Evolutionary conservation across 305 asterid species (phyloP).

Genomic region (Fraxinus nigra): DNA sequence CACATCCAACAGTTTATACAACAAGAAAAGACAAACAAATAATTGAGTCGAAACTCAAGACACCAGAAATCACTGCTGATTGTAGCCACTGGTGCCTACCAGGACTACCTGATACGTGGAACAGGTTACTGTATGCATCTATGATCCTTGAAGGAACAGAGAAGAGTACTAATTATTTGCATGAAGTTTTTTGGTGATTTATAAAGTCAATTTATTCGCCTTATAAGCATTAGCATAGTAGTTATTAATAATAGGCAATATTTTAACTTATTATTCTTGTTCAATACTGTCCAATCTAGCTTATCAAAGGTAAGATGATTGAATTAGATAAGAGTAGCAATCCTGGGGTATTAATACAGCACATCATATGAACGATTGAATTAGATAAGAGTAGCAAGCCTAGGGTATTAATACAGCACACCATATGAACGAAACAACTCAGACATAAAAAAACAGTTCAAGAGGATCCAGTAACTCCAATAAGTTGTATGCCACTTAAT

Average conservation of each 20-base stretch:
- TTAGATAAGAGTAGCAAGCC: not conserved
- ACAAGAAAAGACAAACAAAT: slow-evolving; percentile 7
- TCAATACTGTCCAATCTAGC: not conserved
- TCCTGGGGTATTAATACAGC: not conserved
- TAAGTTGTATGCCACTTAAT: not conserved
- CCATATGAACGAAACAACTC: not conserved
- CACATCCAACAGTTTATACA: slow-evolving; percentile 20
- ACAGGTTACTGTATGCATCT: slow-evolving; percentile 26
- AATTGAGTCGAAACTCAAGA: slow-evolving; percentile 16
- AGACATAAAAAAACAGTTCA: not conserved
- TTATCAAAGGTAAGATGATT: not conserved
- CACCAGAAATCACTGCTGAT: slow-evolving; percentile 10
- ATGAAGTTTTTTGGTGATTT: not conserved
- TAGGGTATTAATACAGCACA: not conserved
- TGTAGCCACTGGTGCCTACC: slow-evolving; percentile 34
- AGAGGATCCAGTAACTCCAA: not conserved
- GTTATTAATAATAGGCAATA: not conserved
- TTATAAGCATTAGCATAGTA: not conserved
- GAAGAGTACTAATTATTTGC: not conserved
- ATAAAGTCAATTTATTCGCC: not conserved
- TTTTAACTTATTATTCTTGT: not conserved
- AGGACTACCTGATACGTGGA: slow-evolving; percentile 32
- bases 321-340: not conserved
- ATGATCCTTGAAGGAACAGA: slow-evolving; percentile 12
- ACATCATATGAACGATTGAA: not conserved